These are phyloP conservation scores for Microbotryum scabiosae DNA, from an alignment of 1,284 basidiomycete genomes.

Conservation along the genomic window DNA sequence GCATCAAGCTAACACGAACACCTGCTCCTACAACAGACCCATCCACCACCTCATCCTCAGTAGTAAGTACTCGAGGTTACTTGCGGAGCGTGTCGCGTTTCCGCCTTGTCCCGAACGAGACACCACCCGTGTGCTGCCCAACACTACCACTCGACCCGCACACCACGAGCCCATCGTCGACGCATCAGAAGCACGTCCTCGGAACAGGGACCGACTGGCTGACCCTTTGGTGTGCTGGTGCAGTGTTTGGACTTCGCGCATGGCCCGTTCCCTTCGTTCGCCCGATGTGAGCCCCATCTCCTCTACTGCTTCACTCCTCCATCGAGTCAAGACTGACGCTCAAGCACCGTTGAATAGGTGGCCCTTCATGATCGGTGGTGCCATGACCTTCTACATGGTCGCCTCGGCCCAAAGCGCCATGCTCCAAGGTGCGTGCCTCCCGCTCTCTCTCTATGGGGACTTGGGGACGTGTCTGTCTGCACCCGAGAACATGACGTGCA, in stretches of 20 bases:
- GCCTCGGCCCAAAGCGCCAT: constrained; percentile 29
- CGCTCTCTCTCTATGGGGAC: background rate
- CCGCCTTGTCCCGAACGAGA: too few relatives aligned
- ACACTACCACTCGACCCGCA: too few relatives aligned
- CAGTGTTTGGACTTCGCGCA: constrained; percentile 28
- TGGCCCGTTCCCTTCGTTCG: constrained; percentile 31
- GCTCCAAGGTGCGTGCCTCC: constrained; percentile 21
- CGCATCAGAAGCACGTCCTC: too few relatives aligned
- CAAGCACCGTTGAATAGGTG: constrained; percentile 11
- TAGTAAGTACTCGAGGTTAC: too few relatives aligned
- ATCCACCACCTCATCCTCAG: too few relatives aligned
- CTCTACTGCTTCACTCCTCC: background rate
- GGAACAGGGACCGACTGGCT: too few relatives aligned
- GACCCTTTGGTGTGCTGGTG: background rate
- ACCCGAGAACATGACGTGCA: too few relatives aligned
- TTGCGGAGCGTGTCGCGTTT: too few relatives aligned
- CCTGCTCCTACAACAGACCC: too few relatives aligned
- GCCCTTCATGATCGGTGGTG: constrained; percentile 34
- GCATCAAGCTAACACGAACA: too few relatives aligned
- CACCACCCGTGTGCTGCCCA: too few relatives aligned
- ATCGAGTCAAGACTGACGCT: background rate
- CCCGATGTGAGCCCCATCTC: constrained; percentile 22
- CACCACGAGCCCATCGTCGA: too few relatives aligned
- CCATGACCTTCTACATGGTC: constrained; percentile 35
- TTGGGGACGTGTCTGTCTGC: background rate